Percentiles rank a stretch among this genome's conserved stretches.
Evolutionary conservation across 257 asterid species (phyloP).

Genomic region (Jaltomata sinuosa): DNA sequence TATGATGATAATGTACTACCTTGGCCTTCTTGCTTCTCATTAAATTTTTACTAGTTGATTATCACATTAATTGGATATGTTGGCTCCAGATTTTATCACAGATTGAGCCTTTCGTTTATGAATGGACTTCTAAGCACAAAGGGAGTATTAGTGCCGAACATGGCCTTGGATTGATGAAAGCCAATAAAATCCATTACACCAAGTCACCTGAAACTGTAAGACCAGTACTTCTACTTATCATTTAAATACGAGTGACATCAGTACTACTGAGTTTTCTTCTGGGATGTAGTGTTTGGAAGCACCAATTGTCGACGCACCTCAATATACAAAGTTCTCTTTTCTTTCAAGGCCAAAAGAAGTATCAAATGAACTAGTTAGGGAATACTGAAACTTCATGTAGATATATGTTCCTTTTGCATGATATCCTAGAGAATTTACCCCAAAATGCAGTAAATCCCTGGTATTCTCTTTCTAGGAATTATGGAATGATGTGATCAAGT

Average conservation of each 20-base stretch:
- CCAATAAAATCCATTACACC: slow-evolving; percentile 85
- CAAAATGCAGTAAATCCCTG: background rate
- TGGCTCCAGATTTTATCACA: slow-evolving; percentile 55
- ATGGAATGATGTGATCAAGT: background rate
- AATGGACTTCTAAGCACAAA: slow-evolving; percentile 91
- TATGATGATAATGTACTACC: slow-evolving; percentile 55
- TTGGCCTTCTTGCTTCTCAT: slow-evolving; percentile 3
- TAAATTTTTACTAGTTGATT: slow-evolving; percentile 1
- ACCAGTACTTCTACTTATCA: background rate
- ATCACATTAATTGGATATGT: background rate
- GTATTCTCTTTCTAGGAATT: background rate
- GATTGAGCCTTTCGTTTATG: slow-evolving; percentile 92
- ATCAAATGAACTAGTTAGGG: background rate
- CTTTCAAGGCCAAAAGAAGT: background rate
- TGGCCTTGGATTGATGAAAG: slow-evolving; percentile 96
- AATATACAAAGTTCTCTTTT: background rate
- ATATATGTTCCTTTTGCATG: background rate
- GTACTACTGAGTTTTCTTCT: background rate
- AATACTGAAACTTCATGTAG: background rate
- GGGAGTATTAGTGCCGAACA: slow-evolving; percentile 99
- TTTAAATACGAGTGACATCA: background rate
- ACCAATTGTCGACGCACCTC: background rate
- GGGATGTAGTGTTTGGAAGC: background rate
- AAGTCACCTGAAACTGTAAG: slow-evolving; percentile 83
- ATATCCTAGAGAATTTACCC: background rate